Percentiles rank a stretch among this genome's conserved stretches.
Conservation (phyloP, 257 asterid genomes). For the Hygrophila difformis region DNA sequence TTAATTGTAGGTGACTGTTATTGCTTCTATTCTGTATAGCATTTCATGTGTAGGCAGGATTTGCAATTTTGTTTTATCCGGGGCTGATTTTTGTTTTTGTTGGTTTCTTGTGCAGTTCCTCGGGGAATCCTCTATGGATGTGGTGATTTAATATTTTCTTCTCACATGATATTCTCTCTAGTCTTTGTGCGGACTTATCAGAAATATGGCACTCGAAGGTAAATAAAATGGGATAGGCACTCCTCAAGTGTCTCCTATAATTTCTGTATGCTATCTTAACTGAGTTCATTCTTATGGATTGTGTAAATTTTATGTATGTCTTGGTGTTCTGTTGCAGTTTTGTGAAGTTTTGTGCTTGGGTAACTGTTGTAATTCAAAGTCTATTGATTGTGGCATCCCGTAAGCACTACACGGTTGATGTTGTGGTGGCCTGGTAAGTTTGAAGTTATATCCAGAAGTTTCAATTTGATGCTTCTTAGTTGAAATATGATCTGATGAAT, state of each 20-base stretch:
- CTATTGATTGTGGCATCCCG: slow-evolving; percentile 90
- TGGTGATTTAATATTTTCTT: slow-evolving; percentile 94
- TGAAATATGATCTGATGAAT: neutral
- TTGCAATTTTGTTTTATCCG: neutral
- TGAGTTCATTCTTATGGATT: neutral
- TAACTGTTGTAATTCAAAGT: slow-evolving; percentile 67
- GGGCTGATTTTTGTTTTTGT: neutral
- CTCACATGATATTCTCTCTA: slow-evolving; percentile 95
- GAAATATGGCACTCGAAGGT: slow-evolving; percentile 68
- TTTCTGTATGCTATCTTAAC: neutral
- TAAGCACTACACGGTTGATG: slow-evolving; percentile 93
- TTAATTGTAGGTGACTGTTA: slow-evolving; percentile 36
- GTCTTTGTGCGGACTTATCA: slow-evolving; percentile 86
- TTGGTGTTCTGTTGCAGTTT: slow-evolving; percentile 41
- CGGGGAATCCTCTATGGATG: slow-evolving; percentile 90
- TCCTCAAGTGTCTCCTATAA: too few relatives aligned
- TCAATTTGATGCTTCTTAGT: too few relatives aligned
- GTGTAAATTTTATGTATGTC: neutral
- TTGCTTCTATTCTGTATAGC: neutral
- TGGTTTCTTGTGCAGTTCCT: slow-evolving; percentile 54
- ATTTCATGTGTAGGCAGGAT: too few relatives aligned
- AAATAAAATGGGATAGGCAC: neutral
- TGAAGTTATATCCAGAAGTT: neutral
- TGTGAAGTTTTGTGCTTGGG: slow-evolving; percentile 80
- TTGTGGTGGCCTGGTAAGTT: slow-evolving; percentile 88